Evolutionary conservation across 352 stramenopile genomes (phyloP), one percentile per base, ranked within the genome.

Genomic region (Phytophthora europaea): DNA sequence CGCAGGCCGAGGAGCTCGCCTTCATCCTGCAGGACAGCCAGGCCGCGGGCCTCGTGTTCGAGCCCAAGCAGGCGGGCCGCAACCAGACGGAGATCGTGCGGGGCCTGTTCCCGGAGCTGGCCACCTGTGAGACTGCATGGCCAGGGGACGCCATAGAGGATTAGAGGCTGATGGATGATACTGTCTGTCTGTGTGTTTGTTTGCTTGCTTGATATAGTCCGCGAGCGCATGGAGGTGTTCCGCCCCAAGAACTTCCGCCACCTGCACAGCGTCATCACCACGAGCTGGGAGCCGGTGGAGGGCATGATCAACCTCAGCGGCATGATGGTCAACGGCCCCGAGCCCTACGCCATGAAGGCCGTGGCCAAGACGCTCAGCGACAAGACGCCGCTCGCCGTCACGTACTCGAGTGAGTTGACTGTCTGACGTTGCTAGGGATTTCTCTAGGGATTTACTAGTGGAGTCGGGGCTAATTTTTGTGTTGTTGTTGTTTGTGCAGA

Each of bases 221-320:
- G 81, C 55, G 70, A 84, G 2, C 61, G 77, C 26, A 71, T 84
- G 60, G 70, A 85, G 43, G 82, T 94, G 26, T 94, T 96, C 80
- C 89, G 89, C 53, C 88, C 88, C 43, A 92, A 93, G 70, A 79
- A 86, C 22, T 96, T 94, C 71, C 89, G 87, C 72, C 74, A 89
- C 72, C 64, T 97, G 62, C 89, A 97, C 83, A 93, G 74, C 56
- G 76, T 97, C 65, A 95, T 95, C 79, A 94, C 89, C 23, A 97
- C 90, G 22, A 85, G 86, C 67, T 85, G 88, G 55, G 84, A 95
- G 23, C 83, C 70, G 13, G 79, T 88, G 38, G 84, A 95, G 62
- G 86, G 88, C 48, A 88, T 95, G 54, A 73, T 94, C 55, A 89
- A 90, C 51, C 93, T 95, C 62, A 84, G 80, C 61, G 81, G 92